Evolutionary conservation across 2,329 filamentous ascomycete species (phyloP), one percentile per base, ranked within the genome.

Genomic region (Chaetomium sp.): DNA sequence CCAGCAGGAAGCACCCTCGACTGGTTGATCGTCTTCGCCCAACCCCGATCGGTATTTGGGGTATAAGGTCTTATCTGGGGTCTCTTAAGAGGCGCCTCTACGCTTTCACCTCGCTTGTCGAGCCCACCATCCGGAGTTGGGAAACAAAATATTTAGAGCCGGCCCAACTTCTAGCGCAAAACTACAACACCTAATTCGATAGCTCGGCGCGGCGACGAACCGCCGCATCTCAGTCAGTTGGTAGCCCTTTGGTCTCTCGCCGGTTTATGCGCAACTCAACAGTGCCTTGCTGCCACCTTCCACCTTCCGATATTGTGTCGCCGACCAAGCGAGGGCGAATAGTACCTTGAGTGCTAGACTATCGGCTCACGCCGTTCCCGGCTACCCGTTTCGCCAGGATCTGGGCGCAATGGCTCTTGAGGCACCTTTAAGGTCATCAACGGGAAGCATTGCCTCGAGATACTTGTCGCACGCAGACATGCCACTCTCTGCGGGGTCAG

Each of bases 341-440:
- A 55, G 27, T 33, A 47, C 35, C 38, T 31, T 27, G 56, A 57
- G 23, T 21, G 10, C 8, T 16, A 47, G 38, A 42, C 16, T 5
- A 9, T 45, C 29, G 25, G 8, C 27, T 53, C 23, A 19, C 29
- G 21, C 27, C 29, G 31, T 51, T 49, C 45, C 33, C 49, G 55
- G 53, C 59, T 33, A 47, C 60, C 54, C 64, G 13, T 54, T 56
- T 47, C 57, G 49, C 27, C 62, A 62, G 13, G 23, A 54, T 50
- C 21, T 63, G 13, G 51, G 62, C 69, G 70, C 70, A 76, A 87
- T 87, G 85, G 85, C 85, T 75, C 80, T 88, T 74, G 83, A 86
- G 77, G 86, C 82, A 73, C 86, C 87, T 66, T 75, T 90, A 71
- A 80, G 86, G 72, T 84, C 86, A 67, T 89, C 87, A 67, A 84